A percentile compares a stretch with the other conserved stretches of the same genome.
Conservation (phyloP, 176 grass and related monocot species). For the Aechmea fasciata region DNA sequence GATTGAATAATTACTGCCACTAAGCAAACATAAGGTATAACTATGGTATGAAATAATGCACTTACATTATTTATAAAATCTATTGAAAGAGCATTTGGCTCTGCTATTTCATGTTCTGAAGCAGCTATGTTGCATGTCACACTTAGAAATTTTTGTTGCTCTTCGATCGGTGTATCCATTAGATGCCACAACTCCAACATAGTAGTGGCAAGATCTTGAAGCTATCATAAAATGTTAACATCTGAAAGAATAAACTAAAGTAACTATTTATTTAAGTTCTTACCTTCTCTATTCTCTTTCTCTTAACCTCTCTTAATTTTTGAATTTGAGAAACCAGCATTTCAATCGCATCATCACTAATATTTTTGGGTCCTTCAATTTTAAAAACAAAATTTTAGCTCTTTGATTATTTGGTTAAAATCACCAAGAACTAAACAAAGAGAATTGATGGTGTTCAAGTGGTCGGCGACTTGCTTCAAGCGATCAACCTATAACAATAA, state of each 20-base stretch:
- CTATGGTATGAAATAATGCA: not conserved
- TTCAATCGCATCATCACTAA: slow-evolving; percentile 37
- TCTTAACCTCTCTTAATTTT: slow-evolving; percentile 48
- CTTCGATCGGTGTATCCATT: slow-evolving; percentile 89
- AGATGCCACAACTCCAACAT: slow-evolving; percentile 91
- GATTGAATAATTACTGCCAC: not conserved
- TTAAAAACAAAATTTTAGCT: slow-evolving; percentile 8
- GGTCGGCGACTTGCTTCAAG: slow-evolving; percentile 36
- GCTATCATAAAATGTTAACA: slow-evolving; percentile 18
- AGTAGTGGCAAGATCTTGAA: slow-evolving; percentile 62
- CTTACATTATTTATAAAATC: slow-evolving; percentile 41
- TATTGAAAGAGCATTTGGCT: slow-evolving; percentile 47
- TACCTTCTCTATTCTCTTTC: slow-evolving; percentile 52
- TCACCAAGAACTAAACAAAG: slow-evolving; percentile 55
- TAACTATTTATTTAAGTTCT: not conserved
- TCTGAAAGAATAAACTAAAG: not conserved
- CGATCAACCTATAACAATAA: slow-evolving; percentile 36
- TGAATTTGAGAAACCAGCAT: slow-evolving; percentile 34
- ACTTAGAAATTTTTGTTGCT: slow-evolving; percentile 67
- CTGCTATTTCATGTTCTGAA: slow-evolving; percentile 76
- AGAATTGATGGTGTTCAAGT: slow-evolving; percentile 31
- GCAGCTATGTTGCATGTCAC: slow-evolving; percentile 90
- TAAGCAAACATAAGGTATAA: not conserved
- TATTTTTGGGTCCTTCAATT: slow-evolving; percentile 11
- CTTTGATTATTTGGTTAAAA: slow-evolving; percentile 13